A percentile compares a stretch with the other conserved stretches of the same genome.
These are phyloP conservation scores for Nicotiana sylvestris DNA, from an alignment of 257 asterid species.

Conservation along the genomic window DNA sequence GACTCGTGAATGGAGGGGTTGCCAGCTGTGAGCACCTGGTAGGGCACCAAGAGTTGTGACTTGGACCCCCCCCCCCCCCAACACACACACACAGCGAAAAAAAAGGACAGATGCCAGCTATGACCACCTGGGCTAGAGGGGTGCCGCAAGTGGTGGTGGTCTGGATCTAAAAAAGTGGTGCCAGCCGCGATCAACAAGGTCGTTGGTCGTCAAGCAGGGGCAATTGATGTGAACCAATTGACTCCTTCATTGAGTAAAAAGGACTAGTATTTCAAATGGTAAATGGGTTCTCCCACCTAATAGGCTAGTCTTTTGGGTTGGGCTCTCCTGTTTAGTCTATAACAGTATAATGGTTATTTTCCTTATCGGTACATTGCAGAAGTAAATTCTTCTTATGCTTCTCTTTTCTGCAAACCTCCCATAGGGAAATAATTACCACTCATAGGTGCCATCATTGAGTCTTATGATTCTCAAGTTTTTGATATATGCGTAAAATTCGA, in stretches of 20 bases:
- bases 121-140: not conserved
- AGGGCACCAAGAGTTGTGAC: not conserved
- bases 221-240: not conserved
- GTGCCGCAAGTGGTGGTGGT: not conserved
- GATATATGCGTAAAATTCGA: constrained; percentile 9
- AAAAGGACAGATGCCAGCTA: not conserved
- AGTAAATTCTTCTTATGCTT: not conserved
- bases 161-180: not conserved
- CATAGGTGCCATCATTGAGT: not conserved
- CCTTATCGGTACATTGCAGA: too few relatives aligned
- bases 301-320: not conserved
- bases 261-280: not conserved
- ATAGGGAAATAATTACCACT: not conserved
- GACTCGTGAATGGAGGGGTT: not conserved
- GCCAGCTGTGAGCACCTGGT: not conserved
- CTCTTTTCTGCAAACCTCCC: not conserved
- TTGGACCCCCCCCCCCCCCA: too few relatives aligned
- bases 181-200: not conserved
- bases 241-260: not conserved
- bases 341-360: not conserved
- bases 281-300: not conserved
- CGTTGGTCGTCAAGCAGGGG: not conserved
- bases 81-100: not conserved
- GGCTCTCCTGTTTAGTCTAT: not conserved
- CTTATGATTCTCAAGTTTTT: not conserved